Percentiles rank a stretch among this genome's conserved stretches.
Evolutionary conservation across 2,329 filamentous ascomycete genomes (phyloP).

Genomic region (Fonsecaea multimorphosa): DNA sequence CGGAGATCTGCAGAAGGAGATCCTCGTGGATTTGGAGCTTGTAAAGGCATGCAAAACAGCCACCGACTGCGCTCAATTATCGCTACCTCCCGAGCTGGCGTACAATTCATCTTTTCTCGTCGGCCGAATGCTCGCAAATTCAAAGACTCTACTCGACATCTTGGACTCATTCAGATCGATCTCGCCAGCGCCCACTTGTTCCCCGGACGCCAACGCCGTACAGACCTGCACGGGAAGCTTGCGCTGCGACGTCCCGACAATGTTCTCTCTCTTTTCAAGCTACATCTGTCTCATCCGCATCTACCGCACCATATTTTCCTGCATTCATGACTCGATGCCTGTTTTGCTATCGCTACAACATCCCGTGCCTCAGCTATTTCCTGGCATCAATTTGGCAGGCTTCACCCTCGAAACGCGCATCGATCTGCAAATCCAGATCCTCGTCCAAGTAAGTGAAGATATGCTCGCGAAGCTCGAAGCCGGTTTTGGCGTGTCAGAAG

Average conservation of each 20-base stretch:
- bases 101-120: conserved; percentile 18
- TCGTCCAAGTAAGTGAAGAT: conserved; percentile 22
- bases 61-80: conserved; percentile 10
- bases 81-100: conserved; percentile 4
- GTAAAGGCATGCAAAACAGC: conserved; percentile 22
- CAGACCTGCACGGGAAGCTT: neutral
- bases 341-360: neutral
- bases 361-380: conserved; percentile 16
- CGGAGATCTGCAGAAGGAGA: conserved; percentile 16
- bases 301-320: conserved; percentile 20
- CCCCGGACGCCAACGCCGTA: neutral
- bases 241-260: conserved; percentile 15
- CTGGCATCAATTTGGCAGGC: conserved; percentile 20
- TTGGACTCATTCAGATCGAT: conserved; percentile 12
- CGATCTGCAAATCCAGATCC: conserved; percentile 23
- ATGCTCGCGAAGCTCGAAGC: conserved; percentile 19
- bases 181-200: neutral
- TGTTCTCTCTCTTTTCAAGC: conserved; percentile 16
- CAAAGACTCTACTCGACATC: conserved; percentile 19
- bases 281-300: conserved; percentile 23
- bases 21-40: conserved; percentile 16
- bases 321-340: conserved; percentile 25
- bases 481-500: conserved; percentile 13
- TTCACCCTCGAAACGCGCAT: conserved; percentile 18
- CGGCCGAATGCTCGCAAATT: conserved; percentile 22